Base-by-base conservation (phyloP, 495 filamentous ascomycete genomes). In the Lasiosphaeriaceae sp. region DNA sequence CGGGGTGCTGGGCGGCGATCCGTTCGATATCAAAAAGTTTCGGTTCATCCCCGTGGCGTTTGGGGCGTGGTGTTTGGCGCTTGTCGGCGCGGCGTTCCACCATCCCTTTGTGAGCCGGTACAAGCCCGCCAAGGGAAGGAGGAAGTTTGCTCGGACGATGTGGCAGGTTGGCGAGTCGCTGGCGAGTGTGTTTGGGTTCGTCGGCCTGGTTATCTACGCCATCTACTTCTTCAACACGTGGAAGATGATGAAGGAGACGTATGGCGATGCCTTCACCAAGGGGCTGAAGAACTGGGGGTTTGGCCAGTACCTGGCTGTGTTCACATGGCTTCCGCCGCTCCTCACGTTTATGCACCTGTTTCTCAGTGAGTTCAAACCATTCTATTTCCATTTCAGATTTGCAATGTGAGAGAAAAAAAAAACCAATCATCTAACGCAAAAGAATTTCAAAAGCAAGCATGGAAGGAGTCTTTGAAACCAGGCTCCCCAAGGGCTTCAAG, bases 261-360 rank as follows among this genome's bases (percentile, higher is more conserved):
- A 64, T 26, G 61, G 61, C 0, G 44, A 51, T 3, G 55, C 61
- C 14, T 64, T 64, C 34, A 52, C 35, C 2, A 48, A 46, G 8
- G 48, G 47, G 19, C 20, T 52, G 7, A 52, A 55, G 46, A 55
- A 16, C 12, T 64, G 61, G 61, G 61, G 61, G 1, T 64, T 64
- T 46, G 61, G 61, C 7, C 61, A 64, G 57, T 64, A 64, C 16
- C 43, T 64, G 39, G 61, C 61, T 19, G 24, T 64, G 20, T 56
- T 56, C 23, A 64, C 61, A 8, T 64, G 61, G 61, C 20, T 55
- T 20, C 57, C 61, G n/a, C 61, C 61, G 11, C 29, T 60, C 0
- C n/a, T 64, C 57, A 55, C 45, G 6, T 60, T 60, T 52, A 19
- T 35, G n/a, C 57, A 60, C 22, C 14, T 59, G 21, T 59, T 50